Evolutionary conservation across 352 stramenopile species (phyloP).

Genomic region (Globisporangium spiculum): DNA sequence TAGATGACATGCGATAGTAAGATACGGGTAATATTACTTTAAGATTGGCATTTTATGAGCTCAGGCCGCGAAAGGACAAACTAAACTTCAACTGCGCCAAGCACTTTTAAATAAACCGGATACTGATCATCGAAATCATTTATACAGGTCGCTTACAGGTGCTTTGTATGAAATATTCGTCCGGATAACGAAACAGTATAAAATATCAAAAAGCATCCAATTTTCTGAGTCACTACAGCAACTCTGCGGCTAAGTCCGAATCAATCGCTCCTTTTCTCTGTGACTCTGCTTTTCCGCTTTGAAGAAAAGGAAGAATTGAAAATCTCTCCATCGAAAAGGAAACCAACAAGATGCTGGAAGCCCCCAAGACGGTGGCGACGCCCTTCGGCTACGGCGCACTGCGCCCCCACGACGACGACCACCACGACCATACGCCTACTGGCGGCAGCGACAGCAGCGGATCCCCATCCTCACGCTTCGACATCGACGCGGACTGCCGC

Average conservation of each 20-base stretch:
- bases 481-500: constrained; percentile 17
- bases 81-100: constrained; percentile 6
- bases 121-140: neutral
- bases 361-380: constrained; percentile 46
- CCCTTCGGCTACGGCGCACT: constrained; percentile 70
- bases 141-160: neutral
- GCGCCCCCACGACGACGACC: constrained; percentile 22
- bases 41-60: neutral
- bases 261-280: neutral
- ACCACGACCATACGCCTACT: neutral
- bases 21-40: neutral
- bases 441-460: constrained; percentile 7
- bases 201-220: neutral
- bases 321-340: constrained; percentile 1
- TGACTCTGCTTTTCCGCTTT: neutral
- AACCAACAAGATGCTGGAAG: constrained; percentile 21
- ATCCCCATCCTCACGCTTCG: neutral
- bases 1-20: neutral
- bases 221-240: neutral
- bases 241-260: neutral
- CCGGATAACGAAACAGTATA: constrained; percentile 1
- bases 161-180: neutral
- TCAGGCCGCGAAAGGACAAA: constrained; percentile 1
- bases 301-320: neutral
- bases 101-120: neutral